Evolutionary conservation across 495 filamentous ascomycete species (phyloP), one percentile per base, ranked within the genome.

Genomic region (Annulohypoxylon bovei): DNA sequence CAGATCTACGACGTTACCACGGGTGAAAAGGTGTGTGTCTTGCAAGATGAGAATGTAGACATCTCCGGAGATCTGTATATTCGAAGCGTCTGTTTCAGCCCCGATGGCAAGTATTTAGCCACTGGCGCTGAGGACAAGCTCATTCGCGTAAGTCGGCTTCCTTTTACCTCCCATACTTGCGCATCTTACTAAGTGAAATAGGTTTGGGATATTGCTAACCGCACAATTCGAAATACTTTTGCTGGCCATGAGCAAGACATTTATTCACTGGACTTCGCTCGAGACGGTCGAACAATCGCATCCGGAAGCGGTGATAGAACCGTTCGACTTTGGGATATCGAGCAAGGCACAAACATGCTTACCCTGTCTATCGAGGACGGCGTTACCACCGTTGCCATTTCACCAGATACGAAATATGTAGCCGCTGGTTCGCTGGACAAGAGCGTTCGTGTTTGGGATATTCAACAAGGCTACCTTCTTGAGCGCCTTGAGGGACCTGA

Each of bases 41-140:
- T 95, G 39, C 91, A 94, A 75, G 93, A 96, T 72, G 93, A 95
- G 68, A 88, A 85, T 40, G 92, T 92, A 50, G 93, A 96, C 73
- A 88, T 92, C 53, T 90, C 88, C 61, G 93, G 93, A 2, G 93
- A 97, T 80, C 83, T 97, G 16, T 97, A 96, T 75, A 97, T 97
- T 70, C 82, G 93, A 72, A 96, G 93, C 73, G 93, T 97, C 32
- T 97, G 93, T 80, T 97, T 97, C 83, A 95, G 93, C 76, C 93
- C 93, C 1, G 93, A 97, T 78, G 93, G 93, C 47, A 90, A 91
- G 78, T 96, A 92, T 61, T 87, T 97, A 27, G 93, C 93, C 3
- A 97, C 93, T 25, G 93, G 93, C 71, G 93, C 93, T 6, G 93
- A 97, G 74, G 93, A 97, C 79, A 96, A 96, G 81, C 86, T 93